These are phyloP conservation scores for Peterozyma toletana DNA, from an alignment of 805 yeast species.

Conservation along the genomic window DNA sequence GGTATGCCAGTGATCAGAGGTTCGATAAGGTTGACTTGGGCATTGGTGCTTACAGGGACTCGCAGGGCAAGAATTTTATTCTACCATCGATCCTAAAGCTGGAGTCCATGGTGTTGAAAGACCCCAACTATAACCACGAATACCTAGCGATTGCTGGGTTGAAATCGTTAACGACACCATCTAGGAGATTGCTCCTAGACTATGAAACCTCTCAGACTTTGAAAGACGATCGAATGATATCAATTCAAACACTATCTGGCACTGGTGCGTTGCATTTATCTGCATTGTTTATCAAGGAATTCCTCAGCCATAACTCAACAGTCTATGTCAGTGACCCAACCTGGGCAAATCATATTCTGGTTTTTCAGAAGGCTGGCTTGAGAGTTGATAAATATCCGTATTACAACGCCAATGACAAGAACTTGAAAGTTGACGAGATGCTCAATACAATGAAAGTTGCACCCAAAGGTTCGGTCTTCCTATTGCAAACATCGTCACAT, in stretches of 20 bases:
- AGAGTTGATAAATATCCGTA: slow-evolving; percentile 71
- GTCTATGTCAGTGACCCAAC: slow-evolving; percentile 83
- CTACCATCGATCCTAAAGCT: slow-evolving; percentile 64
- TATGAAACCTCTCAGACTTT: slow-evolving; percentile 41
- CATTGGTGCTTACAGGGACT: slow-evolving; percentile 74
- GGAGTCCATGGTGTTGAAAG: slow-evolving; percentile 53
- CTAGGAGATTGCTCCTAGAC: slow-evolving; percentile 71
- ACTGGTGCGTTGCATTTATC: slow-evolving; percentile 91
- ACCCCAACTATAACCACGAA: slow-evolving; percentile 72
- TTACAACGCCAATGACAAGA: slow-evolving; percentile 70
- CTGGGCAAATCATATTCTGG: slow-evolving; percentile 95
- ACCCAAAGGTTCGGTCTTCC: slow-evolving; percentile 67
- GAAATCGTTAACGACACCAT: slow-evolving; percentile 57
- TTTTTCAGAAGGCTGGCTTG: slow-evolving; percentile 67
- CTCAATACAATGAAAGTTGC: slow-evolving; percentile 57
- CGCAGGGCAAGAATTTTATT: slow-evolving; percentile 64
- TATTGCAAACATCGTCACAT: slow-evolving; percentile 95
- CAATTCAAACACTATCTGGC: slow-evolving; percentile 77
- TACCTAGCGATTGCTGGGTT: slow-evolving; percentile 80
- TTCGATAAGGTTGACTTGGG: slow-evolving; percentile 75
- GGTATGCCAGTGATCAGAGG: slow-evolving; percentile 53
- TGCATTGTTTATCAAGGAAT: slow-evolving; percentile 57
- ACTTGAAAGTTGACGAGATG: slow-evolving; percentile 67
- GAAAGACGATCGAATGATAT: slow-evolving; percentile 33
- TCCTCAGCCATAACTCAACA: slow-evolving; percentile 28